Percentiles rank a stretch among this genome's conserved stretches.
Conservation (phyloP, 2,329 filamentous ascomycete genomes). For the Tolypocladium capitatum region DNA sequence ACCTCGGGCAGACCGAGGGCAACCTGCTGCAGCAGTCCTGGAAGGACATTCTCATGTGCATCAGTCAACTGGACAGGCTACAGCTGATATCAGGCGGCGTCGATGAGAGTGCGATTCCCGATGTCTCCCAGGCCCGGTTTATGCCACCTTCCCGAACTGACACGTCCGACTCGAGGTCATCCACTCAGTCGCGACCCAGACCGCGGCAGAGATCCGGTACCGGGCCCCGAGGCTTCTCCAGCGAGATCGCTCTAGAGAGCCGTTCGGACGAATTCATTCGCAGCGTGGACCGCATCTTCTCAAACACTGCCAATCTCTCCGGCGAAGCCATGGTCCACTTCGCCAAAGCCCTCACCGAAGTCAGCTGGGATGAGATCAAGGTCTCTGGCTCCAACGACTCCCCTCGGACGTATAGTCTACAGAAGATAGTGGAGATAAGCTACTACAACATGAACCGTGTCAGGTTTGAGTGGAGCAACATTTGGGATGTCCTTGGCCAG, state of each 20-base stretch:
- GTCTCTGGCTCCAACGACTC: constrained; percentile 93
- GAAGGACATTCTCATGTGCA: constrained; percentile 89
- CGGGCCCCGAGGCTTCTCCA: constrained; percentile 50
- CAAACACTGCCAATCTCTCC: constrained; percentile 83
- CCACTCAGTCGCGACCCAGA: constrained; percentile 43
- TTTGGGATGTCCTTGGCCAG: constrained; percentile 94
- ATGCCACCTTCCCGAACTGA: constrained; percentile 44
- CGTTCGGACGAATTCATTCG: constrained; percentile 88
- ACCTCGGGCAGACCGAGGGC: constrained; percentile 85
- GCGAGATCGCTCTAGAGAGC: constrained; percentile 81
- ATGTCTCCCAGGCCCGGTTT: constrained; percentile 75
- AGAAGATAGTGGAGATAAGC: constrained; percentile 96
- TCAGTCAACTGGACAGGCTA: constrained; percentile 88
- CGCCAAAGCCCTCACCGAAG: constrained; percentile 79
- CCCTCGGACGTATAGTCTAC: constrained; percentile 89
- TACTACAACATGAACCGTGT: constrained; percentile 99
- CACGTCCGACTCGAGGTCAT: constrained; percentile 48
- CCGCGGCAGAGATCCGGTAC: constrained; percentile 39
- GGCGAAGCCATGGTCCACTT: constrained; percentile 95
- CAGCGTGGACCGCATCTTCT: constrained; percentile 90
- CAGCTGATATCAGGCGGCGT: constrained; percentile 92
- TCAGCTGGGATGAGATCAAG: constrained; percentile 98
- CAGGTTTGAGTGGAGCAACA: constrained; percentile 94
- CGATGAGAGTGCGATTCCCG: constrained; percentile 81
- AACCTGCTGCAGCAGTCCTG: constrained; percentile 81